A percentile compares a stretch with the other conserved stretches of the same genome.
Evolutionary conservation across 495 filamentous ascomycete genomes (phyloP).

Genomic region (Annulohypoxylon bovei): DNA sequence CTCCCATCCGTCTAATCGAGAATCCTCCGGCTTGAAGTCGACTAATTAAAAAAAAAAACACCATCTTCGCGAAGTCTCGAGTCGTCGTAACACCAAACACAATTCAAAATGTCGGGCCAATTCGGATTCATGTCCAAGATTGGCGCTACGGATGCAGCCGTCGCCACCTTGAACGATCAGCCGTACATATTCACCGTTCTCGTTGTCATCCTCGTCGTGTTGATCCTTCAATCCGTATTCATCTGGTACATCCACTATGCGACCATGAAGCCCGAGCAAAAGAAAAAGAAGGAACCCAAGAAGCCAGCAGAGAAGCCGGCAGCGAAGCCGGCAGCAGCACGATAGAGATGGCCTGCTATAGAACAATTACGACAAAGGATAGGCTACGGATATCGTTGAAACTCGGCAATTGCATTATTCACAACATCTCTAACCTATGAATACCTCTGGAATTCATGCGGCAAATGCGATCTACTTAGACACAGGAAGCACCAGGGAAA

Average conservation of each 20-base stretch:
- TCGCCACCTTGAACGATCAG: conserved; percentile 64
- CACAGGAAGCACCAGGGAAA: not conserved
- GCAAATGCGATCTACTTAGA: not conserved
- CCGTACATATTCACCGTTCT: conserved; percentile 62
- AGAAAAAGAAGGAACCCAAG: conserved; percentile 57
- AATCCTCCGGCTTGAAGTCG: conserved; percentile 26
- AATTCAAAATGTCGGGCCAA: conserved; percentile 49
- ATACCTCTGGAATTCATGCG: not conserved
- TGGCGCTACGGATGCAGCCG: conserved; percentile 59
- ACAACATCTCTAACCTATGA: not conserved
- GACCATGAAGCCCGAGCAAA: conserved; percentile 63
- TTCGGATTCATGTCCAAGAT: conserved; percentile 60
- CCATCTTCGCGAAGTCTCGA: not conserved
- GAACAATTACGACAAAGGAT: not conserved
- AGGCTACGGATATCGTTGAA: not conserved
- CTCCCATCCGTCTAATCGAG: conserved; percentile 21
- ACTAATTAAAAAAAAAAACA: conserved; percentile 4
- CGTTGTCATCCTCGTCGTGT: conserved; percentile 55
- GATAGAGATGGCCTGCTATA: conserved; percentile 25
- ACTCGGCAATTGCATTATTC: not conserved
- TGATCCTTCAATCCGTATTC: conserved; percentile 54
- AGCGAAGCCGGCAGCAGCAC: conserved; percentile 41
- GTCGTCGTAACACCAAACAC: conserved; percentile 2
- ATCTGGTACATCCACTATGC: conserved; percentile 63
- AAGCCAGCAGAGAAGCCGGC: conserved; percentile 45